phyloP scores from a whole-genome alignment of 2,329 filamentous ascomycete genomes.

The Simplicillium sp. region DNA sequence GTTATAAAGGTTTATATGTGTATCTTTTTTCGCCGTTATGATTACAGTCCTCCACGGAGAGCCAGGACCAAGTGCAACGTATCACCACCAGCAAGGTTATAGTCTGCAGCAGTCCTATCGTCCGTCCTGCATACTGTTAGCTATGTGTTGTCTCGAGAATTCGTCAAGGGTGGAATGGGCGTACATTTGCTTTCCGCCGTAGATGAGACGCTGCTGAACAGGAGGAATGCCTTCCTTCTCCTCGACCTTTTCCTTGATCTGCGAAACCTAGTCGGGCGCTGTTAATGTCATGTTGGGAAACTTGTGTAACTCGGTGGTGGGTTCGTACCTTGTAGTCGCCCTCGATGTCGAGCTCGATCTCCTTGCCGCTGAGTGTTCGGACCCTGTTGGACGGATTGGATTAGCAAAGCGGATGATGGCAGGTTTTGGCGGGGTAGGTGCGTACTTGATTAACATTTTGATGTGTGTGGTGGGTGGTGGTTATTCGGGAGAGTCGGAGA shows the following conservation, averaged over 20 bases:
- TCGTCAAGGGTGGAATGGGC: conserved; percentile 13
- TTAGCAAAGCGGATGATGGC: not conserved
- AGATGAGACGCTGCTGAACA: conserved; percentile 92
- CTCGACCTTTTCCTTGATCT: conserved; percentile 98
- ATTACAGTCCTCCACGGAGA: conserved; percentile 62
- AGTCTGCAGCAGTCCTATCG: conserved; percentile 87
- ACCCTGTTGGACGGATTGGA: conserved; percentile 49
- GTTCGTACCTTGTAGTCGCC: conserved; percentile 74
- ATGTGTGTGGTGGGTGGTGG: conserved; percentile 4
- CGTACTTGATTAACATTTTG: conserved; percentile 42
- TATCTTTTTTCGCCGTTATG: not conserved
- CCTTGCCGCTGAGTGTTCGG: conserved; percentile 93
- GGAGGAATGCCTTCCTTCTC: conserved; percentile 98
- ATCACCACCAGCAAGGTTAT: conserved; percentile 81
- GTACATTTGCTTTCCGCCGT: conserved; percentile 96
- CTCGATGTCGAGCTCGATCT: conserved; percentile 98
- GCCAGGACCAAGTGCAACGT: conserved; percentile 94
- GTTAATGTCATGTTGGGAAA: not conserved
- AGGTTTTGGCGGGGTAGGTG: conserved; percentile 5
- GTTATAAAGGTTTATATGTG: no score
- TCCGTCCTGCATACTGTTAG: conserved; percentile 57
- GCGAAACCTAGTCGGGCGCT: conserved; percentile 72
- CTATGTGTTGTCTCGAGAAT: conserved; percentile 1
- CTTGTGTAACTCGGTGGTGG: not conserved
- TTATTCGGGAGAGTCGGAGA: not conserved